These are phyloP conservation scores for Prunus salicina DNA, from an alignment of 306 rosid genomes.

Conservation along the genomic window DNA sequence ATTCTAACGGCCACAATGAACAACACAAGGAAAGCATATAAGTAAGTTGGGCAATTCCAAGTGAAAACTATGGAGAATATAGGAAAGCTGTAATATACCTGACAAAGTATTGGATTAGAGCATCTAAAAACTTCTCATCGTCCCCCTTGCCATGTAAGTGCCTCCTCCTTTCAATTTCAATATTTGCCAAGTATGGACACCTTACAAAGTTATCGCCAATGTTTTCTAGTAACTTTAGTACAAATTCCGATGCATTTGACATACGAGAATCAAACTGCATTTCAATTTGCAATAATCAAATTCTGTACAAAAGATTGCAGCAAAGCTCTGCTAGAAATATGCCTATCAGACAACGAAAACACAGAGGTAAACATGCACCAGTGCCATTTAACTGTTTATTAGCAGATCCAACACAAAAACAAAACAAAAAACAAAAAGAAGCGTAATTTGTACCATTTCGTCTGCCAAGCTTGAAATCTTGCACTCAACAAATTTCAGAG, in stretches of 20 bases:
- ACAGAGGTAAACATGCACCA: constrained; percentile 38
- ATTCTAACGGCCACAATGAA: background rate
- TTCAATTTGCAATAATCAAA: constrained; percentile 25
- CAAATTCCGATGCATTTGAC: constrained; percentile 62
- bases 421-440: background rate
- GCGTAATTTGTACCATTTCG: constrained; percentile 57
- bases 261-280: constrained; percentile 86
- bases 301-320: constrained; percentile 11
- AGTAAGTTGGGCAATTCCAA: background rate
- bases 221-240: constrained; percentile 60
- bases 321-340: constrained; percentile 8
- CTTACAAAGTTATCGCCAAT: constrained; percentile 43
- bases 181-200: constrained; percentile 75
- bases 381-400: background rate
- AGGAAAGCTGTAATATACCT: constrained; percentile 43
- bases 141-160: constrained; percentile 62
- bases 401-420: background rate
- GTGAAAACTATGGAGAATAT: background rate
- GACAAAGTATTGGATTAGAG: constrained; percentile 57
- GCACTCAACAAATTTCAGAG: constrained; percentile 52
- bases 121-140: constrained; percentile 57
- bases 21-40: background rate
- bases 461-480: constrained; percentile 70
- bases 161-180: constrained; percentile 89
- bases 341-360: constrained; percentile 14